Conservation (phyloP, 441 rosid species). For the Brassica balearica region DNA sequence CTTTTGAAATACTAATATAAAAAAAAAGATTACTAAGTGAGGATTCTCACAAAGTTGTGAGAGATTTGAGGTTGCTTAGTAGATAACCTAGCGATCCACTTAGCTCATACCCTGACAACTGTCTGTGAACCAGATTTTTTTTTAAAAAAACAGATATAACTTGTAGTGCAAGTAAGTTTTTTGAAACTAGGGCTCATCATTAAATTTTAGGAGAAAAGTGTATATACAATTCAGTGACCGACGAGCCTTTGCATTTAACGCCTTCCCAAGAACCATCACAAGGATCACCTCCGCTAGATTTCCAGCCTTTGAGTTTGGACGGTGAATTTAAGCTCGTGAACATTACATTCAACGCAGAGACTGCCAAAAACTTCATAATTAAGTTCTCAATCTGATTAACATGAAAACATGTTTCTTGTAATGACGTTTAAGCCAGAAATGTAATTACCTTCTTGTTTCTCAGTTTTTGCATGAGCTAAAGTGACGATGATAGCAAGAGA, state of each 20-base stretch:
- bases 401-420: background rate
- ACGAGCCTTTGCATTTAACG: conserved; percentile 78
- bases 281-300: conserved; percentile 83
- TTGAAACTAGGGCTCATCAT: background rate
- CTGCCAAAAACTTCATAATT: conserved; percentile 49
- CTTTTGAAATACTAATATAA: background rate
- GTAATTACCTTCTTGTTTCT: conserved; percentile 63
- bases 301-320: conserved; percentile 73
- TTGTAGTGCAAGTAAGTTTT: conserved; percentile 28
- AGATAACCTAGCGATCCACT: conserved; percentile 81
- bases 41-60: conserved; percentile 74
- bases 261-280: conserved; percentile 91
- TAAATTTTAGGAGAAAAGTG: background rate
- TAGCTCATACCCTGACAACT: conserved; percentile 69
- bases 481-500: conserved; percentile 50
- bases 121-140: conserved; percentile 53
- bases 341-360: conserved; percentile 88
- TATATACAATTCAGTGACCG: conserved; percentile 73
- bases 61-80: conserved; percentile 81
- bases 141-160: background rate
- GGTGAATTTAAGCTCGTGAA: conserved; percentile 85
- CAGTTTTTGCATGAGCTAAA: conserved; percentile 62
- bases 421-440: background rate
- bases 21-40: conserved; percentile 1
- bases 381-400: conserved; percentile 11